phyloP scores from a whole-genome alignment of 2,329 filamentous ascomycete genomes.

The Fusarium sambucinum region DNA sequence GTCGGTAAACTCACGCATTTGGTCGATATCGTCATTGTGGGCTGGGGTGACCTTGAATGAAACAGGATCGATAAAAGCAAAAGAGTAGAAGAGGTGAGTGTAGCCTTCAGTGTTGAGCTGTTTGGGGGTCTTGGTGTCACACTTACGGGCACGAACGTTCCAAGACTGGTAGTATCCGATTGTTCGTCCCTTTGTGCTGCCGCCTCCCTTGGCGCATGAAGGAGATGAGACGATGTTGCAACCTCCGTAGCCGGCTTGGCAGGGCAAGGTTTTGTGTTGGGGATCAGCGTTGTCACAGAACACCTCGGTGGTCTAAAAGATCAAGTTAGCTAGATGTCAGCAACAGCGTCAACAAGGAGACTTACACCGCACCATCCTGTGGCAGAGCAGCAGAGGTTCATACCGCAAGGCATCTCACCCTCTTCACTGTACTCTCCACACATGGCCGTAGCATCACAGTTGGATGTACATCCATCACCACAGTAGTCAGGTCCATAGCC shows the following conservation, averaged over 20 bases:
- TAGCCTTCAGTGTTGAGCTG: conserved; percentile 18
- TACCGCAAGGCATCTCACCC: conserved; percentile 15
- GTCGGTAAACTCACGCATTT: conserved; percentile 21
- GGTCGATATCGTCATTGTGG: conserved; percentile 12
- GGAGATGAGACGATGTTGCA: conserved; percentile 11
- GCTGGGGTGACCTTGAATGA: neutral
- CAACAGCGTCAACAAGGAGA: neutral
- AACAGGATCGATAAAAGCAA: conserved; percentile 35
- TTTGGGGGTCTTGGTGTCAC: conserved; percentile 28
- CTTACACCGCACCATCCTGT: conserved; percentile 14
- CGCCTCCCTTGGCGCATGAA: conserved; percentile 9
- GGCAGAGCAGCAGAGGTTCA: conserved; percentile 19
- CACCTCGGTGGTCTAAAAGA: neutral
- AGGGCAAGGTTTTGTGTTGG: neutral
- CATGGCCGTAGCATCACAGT: conserved; percentile 11
- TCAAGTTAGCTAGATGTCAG: neutral
- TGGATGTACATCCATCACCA: conserved; percentile 31
- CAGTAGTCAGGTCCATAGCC: conserved; percentile 17
- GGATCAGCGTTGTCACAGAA: conserved; percentile 20
- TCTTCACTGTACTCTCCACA: conserved; percentile 22
- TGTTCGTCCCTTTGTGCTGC: conserved; percentile 12
- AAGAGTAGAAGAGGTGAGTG: conserved; percentile 30
- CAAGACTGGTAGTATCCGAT: conserved; percentile 32
- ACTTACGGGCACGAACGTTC: conserved; percentile 22
- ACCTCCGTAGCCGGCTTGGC: conserved; percentile 13